Evolutionary conservation across 306 rosid species (phyloP), one percentile per base, ranked within the genome.

Genomic region (Sesbania bispinosa): DNA sequence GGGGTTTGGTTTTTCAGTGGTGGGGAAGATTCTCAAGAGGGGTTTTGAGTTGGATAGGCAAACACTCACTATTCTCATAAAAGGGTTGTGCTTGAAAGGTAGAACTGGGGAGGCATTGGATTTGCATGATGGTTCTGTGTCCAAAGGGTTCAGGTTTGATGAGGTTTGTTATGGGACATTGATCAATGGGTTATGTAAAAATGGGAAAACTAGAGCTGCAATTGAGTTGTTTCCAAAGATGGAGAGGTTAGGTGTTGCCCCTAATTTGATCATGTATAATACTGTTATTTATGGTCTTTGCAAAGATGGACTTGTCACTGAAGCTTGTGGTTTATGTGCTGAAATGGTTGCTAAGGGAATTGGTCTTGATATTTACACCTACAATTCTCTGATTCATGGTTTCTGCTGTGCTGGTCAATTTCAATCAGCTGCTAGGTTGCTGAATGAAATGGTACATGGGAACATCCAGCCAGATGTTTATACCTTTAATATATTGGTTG

Each of bases 341-440:
- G 73, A 71, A 38, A 78, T 78, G 77, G 73, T 53, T 62, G 67
- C 7, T 2, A 71, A 20, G 11, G 77, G 81, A 10, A 20, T 70
- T 41, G 11, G 3, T 43, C 24, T 62, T 52, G 81, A 77, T 70
- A 29, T 70, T 70, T 62, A 70, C 10, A 77, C 73, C 5, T 77
- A 77, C 47, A 77, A 77, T 77, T 70, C 77, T 38, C 41, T 77
- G 1, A 62, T 77, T 62, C 73, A 62, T 70, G 81, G 81, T 62
- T 70, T 77, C 7, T 77, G 81, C 32, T 3, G 18, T 18, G 81
- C 23, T 5, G 73, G 73, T 52, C 33, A 8, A 52, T 69, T 77
- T 52, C 67, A 64, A 11, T 21, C 45, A 5, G 81, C 81, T 4
- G 73, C 4, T n/a, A 62, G 26, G 77, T 42, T 77, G 64, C 41